These are phyloP conservation scores for Priceomyces haplophilus DNA, from an alignment of 805 yeast genomes.

Conservation along the genomic window DNA sequence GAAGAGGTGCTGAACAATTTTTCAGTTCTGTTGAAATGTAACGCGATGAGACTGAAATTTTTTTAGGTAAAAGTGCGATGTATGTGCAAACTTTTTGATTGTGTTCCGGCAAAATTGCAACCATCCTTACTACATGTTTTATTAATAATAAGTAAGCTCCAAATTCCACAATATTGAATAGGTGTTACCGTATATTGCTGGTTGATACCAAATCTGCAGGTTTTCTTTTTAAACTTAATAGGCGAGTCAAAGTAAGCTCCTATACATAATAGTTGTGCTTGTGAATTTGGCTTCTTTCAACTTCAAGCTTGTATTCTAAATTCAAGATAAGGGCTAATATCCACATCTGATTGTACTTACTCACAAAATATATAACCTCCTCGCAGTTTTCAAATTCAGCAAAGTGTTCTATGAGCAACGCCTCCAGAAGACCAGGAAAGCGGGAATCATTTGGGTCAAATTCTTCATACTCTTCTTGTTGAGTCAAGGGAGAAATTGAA, in stretches of 20 bases:
- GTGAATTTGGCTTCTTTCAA: not conserved
- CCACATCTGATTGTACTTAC: conserved; percentile 29
- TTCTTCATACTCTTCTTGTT: not conserved
- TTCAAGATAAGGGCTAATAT: conserved; percentile 19
- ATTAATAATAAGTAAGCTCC: too few relatives aligned
- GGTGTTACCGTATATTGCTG: too few relatives aligned
- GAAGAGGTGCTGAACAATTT: not conserved
- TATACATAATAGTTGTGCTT: too few relatives aligned
- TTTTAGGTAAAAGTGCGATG: not conserved
- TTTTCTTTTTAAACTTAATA: too few relatives aligned
- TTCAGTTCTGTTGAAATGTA: conserved; percentile 1
- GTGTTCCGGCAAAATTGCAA: conserved; percentile 1
- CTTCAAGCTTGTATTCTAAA: conserved; percentile 10
- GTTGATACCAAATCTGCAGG: too few relatives aligned
- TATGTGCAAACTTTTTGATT: conserved; percentile 2
- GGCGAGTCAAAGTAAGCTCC: too few relatives aligned
- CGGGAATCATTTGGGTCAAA: not conserved
- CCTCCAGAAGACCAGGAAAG: not conserved
- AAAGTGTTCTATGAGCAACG: not conserved
- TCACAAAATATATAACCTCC: conserved; percentile 15
- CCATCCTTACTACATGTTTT: not conserved
- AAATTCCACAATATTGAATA: too few relatives aligned
- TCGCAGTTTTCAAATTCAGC: not conserved
- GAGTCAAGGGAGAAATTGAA: not conserved
- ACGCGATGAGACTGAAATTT: conserved; percentile 2